Conservation (phyloP, 225 moss, liverwort and hornwort genomes). For the Asterella californica region DNA sequence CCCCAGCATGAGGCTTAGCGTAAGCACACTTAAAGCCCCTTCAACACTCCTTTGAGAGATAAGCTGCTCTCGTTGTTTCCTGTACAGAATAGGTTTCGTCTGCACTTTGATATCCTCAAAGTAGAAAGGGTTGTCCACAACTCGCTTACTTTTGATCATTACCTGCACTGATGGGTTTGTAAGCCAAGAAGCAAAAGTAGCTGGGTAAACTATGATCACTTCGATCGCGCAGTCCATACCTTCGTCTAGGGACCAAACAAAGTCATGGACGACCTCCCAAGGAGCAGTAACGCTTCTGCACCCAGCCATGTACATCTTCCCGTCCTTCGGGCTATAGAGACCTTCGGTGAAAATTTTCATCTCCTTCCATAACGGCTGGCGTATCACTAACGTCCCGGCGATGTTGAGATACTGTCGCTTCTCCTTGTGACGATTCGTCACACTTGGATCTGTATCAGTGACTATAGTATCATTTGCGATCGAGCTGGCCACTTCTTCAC, state of each 20-base stretch:
- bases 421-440: slow-evolving; percentile 37
- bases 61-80: slow-evolving; percentile 29
- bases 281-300: slow-evolving; percentile 41
- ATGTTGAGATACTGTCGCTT: slow-evolving; percentile 34
- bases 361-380: neutral
- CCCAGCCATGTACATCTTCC: slow-evolving; percentile 57
- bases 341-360: slow-evolving; percentile 41
- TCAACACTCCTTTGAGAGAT: slow-evolving; percentile 38
- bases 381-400: slow-evolving; percentile 28
- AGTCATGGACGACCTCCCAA: slow-evolving; percentile 37
- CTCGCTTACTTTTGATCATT: slow-evolving; percentile 37
- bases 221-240: slow-evolving; percentile 53
- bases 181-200: slow-evolving; percentile 42
- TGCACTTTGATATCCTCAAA: slow-evolving; percentile 32
- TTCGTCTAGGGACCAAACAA: slow-evolving; percentile 21
- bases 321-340: slow-evolving; percentile 42
- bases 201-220: slow-evolving; percentile 43
- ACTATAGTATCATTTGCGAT: slow-evolving; percentile 29
- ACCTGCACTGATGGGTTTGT: slow-evolving; percentile 39
- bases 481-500: neutral
- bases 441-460: slow-evolving; percentile 26
- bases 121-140: slow-evolving; percentile 29
- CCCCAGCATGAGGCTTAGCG: slow-evolving; percentile 43
- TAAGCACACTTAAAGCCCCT: slow-evolving; percentile 38
- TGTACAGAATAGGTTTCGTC: slow-evolving; percentile 36